These are phyloP conservation scores for Penicillium sp. DNA, from an alignment of 2,329 filamentous ascomycete species.

Conservation along the genomic window DNA sequence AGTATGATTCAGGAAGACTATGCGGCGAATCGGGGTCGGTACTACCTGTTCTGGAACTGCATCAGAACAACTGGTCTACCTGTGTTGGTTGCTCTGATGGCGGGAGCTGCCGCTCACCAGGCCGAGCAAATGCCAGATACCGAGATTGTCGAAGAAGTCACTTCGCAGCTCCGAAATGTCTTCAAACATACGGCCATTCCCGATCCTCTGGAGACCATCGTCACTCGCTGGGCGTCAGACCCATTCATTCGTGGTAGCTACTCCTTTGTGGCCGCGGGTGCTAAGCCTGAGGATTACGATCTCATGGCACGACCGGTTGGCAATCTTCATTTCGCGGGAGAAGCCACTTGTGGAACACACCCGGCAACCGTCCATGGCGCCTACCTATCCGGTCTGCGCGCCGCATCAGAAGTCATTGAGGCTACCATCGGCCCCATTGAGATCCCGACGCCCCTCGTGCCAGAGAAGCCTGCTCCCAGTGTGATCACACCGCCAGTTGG, in stretches of 20 bases:
- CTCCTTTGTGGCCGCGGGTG: constrained; percentile 84
- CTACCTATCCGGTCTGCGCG: constrained; percentile 89
- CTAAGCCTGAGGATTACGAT: constrained; percentile 87
- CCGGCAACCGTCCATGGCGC: constrained; percentile 97
- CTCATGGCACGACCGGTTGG: constrained; percentile 82
- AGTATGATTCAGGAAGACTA: constrained; percentile 83
- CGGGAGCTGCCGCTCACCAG: constrained; percentile 88
- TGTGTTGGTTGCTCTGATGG: constrained; percentile 90
- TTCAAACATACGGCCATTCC: constrained; percentile 70
- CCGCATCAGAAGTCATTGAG: constrained; percentile 82
- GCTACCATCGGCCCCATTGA: constrained; percentile 79
- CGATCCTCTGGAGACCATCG: constrained; percentile 78
- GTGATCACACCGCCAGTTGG: constrained; percentile 21
- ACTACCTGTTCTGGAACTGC: constrained; percentile 98
- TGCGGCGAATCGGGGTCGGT: constrained; percentile 76
- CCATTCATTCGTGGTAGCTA: constrained; percentile 92
- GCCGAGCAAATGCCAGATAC: constrained; percentile 78
- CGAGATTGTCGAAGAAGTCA: constrained; percentile 78
- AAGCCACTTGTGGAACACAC: constrained; percentile 94
- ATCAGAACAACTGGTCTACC: constrained; percentile 86
- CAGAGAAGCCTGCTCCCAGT: constrained; percentile 57
- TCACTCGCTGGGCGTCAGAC: constrained; percentile 92
- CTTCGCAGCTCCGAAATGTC: constrained; percentile 73
- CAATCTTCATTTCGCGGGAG: constrained; percentile 91
- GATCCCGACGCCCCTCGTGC: constrained; percentile 74